Evolutionary conservation across 495 filamentous ascomycete genomes (phyloP).

Genomic region (Staphylotrichum tortipilum): DNA sequence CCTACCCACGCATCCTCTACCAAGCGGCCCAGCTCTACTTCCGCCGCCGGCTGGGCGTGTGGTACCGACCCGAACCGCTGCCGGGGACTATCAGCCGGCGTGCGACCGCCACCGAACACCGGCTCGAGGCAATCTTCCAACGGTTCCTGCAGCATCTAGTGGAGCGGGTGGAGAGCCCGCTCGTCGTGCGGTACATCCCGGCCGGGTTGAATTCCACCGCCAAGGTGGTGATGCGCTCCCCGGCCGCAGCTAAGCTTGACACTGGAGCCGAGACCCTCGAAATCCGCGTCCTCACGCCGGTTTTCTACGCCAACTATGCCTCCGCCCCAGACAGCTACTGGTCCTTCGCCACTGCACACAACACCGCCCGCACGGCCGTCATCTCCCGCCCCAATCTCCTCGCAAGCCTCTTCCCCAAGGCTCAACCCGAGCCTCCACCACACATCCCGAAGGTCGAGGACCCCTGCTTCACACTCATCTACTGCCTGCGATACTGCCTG

Average conservation of each 20-base stretch:
- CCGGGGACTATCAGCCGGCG: slow-evolving; percentile 41
- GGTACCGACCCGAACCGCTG: slow-evolving; percentile 49
- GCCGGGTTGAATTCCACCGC: no score
- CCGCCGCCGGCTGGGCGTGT: slow-evolving; percentile 44
- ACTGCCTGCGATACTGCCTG: no score
- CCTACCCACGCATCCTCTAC: slow-evolving; percentile 52
- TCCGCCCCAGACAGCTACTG: slow-evolving; percentile 43
- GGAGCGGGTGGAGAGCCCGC: slow-evolving; percentile 18
- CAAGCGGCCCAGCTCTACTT: slow-evolving; percentile 50
- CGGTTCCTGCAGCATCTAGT: slow-evolving; percentile 43
- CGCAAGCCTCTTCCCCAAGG: slow-evolving; percentile 30
- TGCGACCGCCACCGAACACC: slow-evolving; percentile 36
- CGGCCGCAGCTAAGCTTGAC: no score
- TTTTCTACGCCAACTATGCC: slow-evolving; percentile 52
- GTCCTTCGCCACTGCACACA: slow-evolving; percentile 42
- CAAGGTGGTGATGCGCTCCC: slow-evolving; percentile 30
- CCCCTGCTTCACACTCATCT: no score
- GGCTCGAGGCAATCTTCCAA: slow-evolving; percentile 45
- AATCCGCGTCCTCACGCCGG: slow-evolving; percentile 48
- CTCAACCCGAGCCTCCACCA: no score
- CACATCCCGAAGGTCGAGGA: no score
- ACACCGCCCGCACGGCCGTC: slow-evolving; percentile 44
- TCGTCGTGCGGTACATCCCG: no score
- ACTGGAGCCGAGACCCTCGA: slow-evolving; percentile 25
- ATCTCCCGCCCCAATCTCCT: slow-evolving; percentile 41